Percentiles rank a stretch among this genome's conserved stretches.
phyloP scores from a whole-genome alignment of 352 stramenopile species.

The Phytophthora parvispora region DNA sequence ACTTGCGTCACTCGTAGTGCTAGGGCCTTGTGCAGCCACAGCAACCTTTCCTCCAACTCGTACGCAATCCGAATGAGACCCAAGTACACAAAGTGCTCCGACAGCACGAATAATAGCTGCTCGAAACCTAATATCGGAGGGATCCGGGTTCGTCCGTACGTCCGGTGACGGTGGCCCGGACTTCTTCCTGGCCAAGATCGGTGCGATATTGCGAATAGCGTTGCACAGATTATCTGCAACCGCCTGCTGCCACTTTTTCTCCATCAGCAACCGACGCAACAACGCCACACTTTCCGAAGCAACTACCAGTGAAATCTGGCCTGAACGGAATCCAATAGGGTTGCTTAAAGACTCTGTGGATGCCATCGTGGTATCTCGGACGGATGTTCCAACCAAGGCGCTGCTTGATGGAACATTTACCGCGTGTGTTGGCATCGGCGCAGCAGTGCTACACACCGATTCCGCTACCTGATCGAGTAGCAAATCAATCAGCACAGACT shows the following conservation, averaged over 20 bases:
- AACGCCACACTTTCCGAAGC: conserved; percentile 88
- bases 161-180: conserved; percentile 20
- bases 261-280: conserved; percentile 74
- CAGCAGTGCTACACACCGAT: conserved; percentile 83
- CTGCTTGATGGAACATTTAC: conserved; percentile 51
- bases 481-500: conserved; percentile 86
- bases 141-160: conserved; percentile 7
- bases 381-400: conserved; percentile 17
- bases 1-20: conserved; percentile 30
- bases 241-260: conserved; percentile 67
- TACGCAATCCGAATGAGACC: conserved; percentile 87
- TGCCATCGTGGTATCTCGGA: conserved; percentile 29
- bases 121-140: conserved; percentile 75
- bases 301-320: conserved; percentile 81
- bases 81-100: conserved; percentile 84
- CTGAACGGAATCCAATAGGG: conserved; percentile 82
- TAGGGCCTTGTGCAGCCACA: conserved; percentile 59
- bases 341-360: conserved; percentile 86
- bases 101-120: conserved; percentile 85
- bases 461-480: conserved; percentile 90
- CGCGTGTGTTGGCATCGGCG: conserved; percentile 67
- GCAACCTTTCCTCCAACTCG: conserved; percentile 83
- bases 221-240: conserved; percentile 76
- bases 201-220: conserved; percentile 81
- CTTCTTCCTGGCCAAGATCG: conserved; percentile 62